Conservation (phyloP, 148 eudicot species). For the Amaranthus hypochondriacus region DNA sequence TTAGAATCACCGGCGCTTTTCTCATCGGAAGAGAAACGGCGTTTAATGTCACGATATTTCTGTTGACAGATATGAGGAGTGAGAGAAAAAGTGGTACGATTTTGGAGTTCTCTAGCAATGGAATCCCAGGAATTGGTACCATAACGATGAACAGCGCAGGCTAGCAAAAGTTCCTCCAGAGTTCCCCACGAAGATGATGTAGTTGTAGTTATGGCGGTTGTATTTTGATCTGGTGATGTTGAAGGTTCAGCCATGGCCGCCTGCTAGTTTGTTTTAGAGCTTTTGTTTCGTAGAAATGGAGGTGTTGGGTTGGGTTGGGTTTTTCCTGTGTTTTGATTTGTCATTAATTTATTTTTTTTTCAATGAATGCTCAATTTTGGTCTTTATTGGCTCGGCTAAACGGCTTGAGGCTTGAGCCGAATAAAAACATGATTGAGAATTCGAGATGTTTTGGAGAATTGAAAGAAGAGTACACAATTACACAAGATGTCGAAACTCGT, state of each 20-base stretch:
- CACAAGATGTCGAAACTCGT: too few relatives aligned
- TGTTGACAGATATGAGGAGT: conserved; percentile 38
- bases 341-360: not conserved
- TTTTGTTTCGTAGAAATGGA: not conserved
- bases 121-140: conserved; percentile 56
- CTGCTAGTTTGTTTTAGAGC: not conserved
- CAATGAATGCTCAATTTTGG: not conserved
- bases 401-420: not conserved
- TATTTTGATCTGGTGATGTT: not conserved
- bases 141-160: conserved; percentile 60
- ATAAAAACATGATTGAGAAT: too few relatives aligned
- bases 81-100: conserved; percentile 30
- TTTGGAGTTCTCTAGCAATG: conserved; percentile 44
- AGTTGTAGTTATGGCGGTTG: not conserved
- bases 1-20: conserved; percentile 13
- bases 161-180: conserved; percentile 56
- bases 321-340: not conserved
- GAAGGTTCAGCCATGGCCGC: conserved; percentile 24
- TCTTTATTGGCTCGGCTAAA: not conserved
- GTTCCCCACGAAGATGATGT: conserved; percentile 43
- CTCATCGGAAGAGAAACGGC: conserved; percentile 32
- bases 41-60: conserved; percentile 47
- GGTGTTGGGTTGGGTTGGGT: conserved; percentile 11
- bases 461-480: too few relatives aligned
- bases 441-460: too few relatives aligned